A percentile compares a stretch with the other conserved stretches of the same genome.
Evolutionary conservation across 805 yeast genomes (phyloP).

Genomic region (Sugiyamaella chiloensis): DNA sequence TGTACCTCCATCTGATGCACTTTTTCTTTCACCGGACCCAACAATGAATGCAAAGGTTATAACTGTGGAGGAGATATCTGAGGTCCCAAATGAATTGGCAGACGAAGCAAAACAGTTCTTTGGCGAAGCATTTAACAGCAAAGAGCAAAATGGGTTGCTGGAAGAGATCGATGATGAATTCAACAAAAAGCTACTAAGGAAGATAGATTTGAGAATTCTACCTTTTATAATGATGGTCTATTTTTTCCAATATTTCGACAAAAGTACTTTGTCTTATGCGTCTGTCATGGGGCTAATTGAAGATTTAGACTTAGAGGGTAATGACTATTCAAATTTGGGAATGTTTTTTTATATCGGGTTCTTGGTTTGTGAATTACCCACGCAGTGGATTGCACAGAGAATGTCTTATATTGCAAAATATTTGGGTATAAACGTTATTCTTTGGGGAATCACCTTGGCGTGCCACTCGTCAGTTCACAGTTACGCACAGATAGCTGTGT

Average conservation of each 20-base stretch:
- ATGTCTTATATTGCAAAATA: constrained; percentile 20
- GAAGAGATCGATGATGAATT: background rate
- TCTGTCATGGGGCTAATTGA: constrained; percentile 47
- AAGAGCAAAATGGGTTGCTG: background rate
- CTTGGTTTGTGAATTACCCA: constrained; percentile 45
- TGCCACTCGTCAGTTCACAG: constrained; percentile 35
- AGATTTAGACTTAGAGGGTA: constrained; percentile 31
- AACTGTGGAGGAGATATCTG: background rate
- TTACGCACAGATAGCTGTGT: constrained; percentile 45
- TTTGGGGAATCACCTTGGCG: constrained; percentile 20
- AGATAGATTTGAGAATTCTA: constrained; percentile 22
- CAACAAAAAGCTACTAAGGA: constrained; percentile 11
- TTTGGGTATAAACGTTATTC: constrained; percentile 13
- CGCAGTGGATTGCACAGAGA: constrained; percentile 35
- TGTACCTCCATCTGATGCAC: too few relatives aligned
- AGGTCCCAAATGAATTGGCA: background rate
- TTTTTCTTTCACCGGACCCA: too few relatives aligned
- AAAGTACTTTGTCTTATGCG: constrained; percentile 48
- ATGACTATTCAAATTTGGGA: constrained; percentile 42
- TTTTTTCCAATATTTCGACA: constrained; percentile 39
- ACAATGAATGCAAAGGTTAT: too few relatives aligned
- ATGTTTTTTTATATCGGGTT: constrained; percentile 45
- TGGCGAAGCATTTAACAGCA: background rate
- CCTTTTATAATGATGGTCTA: constrained; percentile 19
- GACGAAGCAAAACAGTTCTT: background rate